A percentile compares a stretch with the other conserved stretches of the same genome.
These are phyloP conservation scores for Teratosphaeria nubilosa DNA, from an alignment of 2,329 filamentous ascomycete species.

Conservation along the genomic window DNA sequence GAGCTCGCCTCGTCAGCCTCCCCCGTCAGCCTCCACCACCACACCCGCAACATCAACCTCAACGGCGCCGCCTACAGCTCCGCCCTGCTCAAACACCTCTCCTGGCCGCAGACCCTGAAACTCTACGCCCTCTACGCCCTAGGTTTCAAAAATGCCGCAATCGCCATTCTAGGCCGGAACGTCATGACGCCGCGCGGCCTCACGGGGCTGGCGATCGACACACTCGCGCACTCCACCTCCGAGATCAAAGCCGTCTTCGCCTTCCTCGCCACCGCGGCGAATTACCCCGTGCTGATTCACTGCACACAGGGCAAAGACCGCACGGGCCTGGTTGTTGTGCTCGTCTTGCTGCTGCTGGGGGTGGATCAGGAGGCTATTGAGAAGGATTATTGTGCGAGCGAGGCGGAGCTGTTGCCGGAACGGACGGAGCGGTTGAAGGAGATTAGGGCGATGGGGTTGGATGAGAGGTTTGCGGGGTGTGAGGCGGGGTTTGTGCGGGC, in stretches of 20 bases:
- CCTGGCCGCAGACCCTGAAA: constrained; percentile 55
- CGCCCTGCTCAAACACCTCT: constrained; percentile 56
- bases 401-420: constrained; percentile 50
- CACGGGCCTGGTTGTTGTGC: constrained; percentile 59
- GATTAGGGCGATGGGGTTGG: constrained; percentile 59
- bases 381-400: constrained; percentile 61
- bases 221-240: constrained; percentile 54
- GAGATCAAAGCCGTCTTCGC: constrained; percentile 50
- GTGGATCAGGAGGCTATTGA: constrained; percentile 51
- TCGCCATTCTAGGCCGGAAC: constrained; percentile 57
- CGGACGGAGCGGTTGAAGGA: constrained; percentile 55
- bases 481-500: constrained; percentile 52
- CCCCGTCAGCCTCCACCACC: constrained; percentile 19
- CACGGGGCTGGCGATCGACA: constrained; percentile 58
- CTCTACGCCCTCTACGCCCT: constrained; percentile 53
- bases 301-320: constrained; percentile 88
- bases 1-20: constrained; percentile 15
- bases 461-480: constrained; percentile 62
- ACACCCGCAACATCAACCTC: constrained; percentile 52
- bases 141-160: constrained; percentile 59
- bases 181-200: constrained; percentile 66
- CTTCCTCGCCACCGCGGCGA: constrained; percentile 36
- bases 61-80: constrained; percentile 63
- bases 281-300: constrained; percentile 61
- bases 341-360: constrained; percentile 55